A percentile compares a stretch with the other conserved stretches of the same genome.
Evolutionary conservation across 805 yeast species (phyloP).

Genomic region (Kodamaea laetipori): DNA sequence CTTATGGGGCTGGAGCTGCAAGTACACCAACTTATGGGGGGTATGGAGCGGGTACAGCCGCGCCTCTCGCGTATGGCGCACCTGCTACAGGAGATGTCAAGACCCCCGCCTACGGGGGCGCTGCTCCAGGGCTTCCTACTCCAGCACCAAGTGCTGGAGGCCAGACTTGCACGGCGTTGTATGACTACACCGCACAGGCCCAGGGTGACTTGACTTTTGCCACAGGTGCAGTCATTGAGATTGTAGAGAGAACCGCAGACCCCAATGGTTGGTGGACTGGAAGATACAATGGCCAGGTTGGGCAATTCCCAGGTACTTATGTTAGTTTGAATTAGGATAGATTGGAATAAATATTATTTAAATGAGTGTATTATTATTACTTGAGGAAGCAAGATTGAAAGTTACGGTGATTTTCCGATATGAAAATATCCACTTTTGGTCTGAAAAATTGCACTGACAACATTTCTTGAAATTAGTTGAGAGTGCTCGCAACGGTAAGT

Average conservation of each 20-base stretch:
- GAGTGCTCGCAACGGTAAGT: too few relatives aligned
- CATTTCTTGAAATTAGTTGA: too few relatives aligned
- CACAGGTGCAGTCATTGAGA: conserved; percentile 84
- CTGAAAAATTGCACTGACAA: too few relatives aligned
- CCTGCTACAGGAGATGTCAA: conserved; percentile 23
- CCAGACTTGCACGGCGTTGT: conserved; percentile 82
- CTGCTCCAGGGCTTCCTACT: conserved; percentile 23
- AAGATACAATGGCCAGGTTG: conserved; percentile 74
- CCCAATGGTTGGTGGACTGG: conserved; percentile 99
- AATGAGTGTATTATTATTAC: not conserved
- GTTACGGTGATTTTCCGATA: too few relatives aligned
- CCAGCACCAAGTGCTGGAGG: conserved; percentile 38
- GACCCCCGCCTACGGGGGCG: conserved; percentile 17
- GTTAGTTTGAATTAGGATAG: conserved; percentile 63
- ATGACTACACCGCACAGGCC: conserved; percentile 91
- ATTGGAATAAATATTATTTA: not conserved
- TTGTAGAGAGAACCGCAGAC: conserved; percentile 80
- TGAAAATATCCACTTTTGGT: too few relatives aligned
- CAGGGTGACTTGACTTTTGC: conserved; percentile 85
- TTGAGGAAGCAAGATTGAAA: too few relatives aligned
- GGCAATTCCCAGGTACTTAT: conserved; percentile 95
- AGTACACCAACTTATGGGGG: conserved; percentile 20
- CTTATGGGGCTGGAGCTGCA: conserved; percentile 14
- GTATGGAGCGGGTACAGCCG: conserved; percentile 1
- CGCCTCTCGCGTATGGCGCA: conserved; percentile 13